Evolutionary conservation across 108 stramenopile species (phyloP).

Genomic region (Asterionellopsis glacialis): DNA sequence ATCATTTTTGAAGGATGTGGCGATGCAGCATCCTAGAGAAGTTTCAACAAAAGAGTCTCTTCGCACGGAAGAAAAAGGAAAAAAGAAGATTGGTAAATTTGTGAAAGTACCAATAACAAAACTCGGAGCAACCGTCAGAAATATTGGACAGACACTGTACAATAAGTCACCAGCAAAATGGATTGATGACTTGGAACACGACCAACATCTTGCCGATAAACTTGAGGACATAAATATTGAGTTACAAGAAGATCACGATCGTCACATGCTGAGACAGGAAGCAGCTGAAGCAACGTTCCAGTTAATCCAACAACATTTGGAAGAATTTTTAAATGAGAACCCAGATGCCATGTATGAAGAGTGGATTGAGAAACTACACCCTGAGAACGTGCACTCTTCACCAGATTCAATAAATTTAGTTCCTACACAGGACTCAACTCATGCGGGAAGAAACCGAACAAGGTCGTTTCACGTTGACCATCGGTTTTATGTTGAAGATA

Average conservation of each 20-base stretch:
- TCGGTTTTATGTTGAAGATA: constrained; percentile 71
- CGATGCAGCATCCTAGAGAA: no score
- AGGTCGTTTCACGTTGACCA: constrained; percentile 36
- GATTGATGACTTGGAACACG: constrained; percentile 23
- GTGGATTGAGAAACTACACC: constrained; percentile 73
- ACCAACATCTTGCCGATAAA: constrained; percentile 47
- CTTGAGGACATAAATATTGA: constrained; percentile 53
- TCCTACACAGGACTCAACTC: not conserved
- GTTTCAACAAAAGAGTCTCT: no score
- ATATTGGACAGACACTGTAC: not conserved
- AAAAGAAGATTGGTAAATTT: no score
- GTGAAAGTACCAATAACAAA: no score
- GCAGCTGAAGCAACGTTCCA: constrained; percentile 44
- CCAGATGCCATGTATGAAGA: constrained; percentile 63
- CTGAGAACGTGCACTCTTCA: constrained; percentile 50
- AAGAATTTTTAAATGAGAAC: constrained; percentile 9
- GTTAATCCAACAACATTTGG: constrained; percentile 38
- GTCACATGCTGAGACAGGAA: constrained; percentile 42
- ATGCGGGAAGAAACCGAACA: not conserved
- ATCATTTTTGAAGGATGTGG: no score
- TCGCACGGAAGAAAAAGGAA: no score
- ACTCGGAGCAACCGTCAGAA: not conserved
- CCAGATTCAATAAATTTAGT: no score
- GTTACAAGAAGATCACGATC: constrained; percentile 51
- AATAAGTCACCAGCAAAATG: constrained; percentile 3